phyloP scores from a whole-genome alignment of 2,329 filamentous ascomycete genomes.

The Paecilomyces fulvus region DNA sequence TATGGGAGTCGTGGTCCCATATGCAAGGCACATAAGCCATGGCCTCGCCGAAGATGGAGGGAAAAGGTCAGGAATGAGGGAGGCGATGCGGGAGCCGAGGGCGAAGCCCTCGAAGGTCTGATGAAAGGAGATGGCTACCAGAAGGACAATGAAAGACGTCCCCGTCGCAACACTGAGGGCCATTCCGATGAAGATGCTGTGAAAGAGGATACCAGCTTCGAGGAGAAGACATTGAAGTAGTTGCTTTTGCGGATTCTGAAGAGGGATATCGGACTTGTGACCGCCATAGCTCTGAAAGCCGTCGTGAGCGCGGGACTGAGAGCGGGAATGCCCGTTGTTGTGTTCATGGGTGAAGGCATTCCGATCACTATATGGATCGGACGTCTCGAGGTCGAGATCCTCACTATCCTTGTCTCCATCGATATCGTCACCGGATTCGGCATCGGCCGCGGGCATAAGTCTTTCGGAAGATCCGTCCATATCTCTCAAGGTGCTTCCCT shows the following conservation, averaged over 20 bases:
- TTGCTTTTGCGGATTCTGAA: conserved; percentile 54
- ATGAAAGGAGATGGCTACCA: conserved; percentile 74
- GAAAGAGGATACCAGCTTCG: conserved; percentile 76
- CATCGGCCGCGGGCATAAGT: conserved; percentile 10
- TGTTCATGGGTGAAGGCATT: conserved; percentile 5
- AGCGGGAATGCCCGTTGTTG: neutral
- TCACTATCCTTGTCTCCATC: conserved; percentile 46
- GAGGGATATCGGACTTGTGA: conserved; percentile 21
- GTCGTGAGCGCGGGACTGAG: conserved; percentile 1
- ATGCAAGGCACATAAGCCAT: conserved; percentile 59
- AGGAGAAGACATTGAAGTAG: conserved; percentile 71
- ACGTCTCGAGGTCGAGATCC: conserved; percentile 53
- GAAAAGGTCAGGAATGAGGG: conserved; percentile 58
- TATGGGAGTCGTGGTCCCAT: conserved; percentile 65
- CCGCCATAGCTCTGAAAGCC: conserved; percentile 3
- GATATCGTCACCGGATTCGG: conserved; percentile 11
- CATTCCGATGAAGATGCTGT: conserved; percentile 82
- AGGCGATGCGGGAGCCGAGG: conserved; percentile 74
- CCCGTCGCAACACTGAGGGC: conserved; percentile 73
- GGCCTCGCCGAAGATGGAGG: conserved; percentile 64
- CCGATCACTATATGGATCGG: conserved; percentile 21
- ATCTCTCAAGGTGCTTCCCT: neutral
- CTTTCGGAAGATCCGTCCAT: neutral
- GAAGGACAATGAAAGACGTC: conserved; percentile 68
- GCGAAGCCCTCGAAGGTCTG: conserved; percentile 86